Evolutionary conservation across 306 rosid species (phyloP).

Genomic region (Sindora glabra): DNA sequence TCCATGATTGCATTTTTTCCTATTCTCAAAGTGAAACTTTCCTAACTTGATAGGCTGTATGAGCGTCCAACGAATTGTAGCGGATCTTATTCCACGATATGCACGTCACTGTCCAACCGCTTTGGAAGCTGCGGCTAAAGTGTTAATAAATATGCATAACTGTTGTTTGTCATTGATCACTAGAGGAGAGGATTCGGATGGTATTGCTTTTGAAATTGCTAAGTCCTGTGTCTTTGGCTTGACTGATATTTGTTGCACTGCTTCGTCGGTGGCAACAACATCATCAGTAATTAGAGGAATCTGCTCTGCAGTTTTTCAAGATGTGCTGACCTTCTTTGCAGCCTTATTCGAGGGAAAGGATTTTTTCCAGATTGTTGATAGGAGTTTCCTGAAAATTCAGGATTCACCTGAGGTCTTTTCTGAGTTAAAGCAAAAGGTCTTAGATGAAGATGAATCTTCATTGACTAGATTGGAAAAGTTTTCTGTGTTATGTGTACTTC

Average conservation of each 20-base stretch:
- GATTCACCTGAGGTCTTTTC: slow-evolving; percentile 45
- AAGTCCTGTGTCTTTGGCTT: slow-evolving; percentile 64
- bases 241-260: slow-evolving; percentile 58
- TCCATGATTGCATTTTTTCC: too few relatives aligned
- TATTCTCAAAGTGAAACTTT: too few relatives aligned
- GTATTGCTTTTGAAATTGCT: slow-evolving; percentile 75
- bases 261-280: slow-evolving; percentile 55
- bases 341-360: slow-evolving; percentile 64
- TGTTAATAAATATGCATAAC: slow-evolving; percentile 67
- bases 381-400: slow-evolving; percentile 49
- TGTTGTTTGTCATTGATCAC: slow-evolving; percentile 49
- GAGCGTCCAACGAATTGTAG: slow-evolving; percentile 80
- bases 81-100: slow-evolving; percentile 81
- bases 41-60: slow-evolving; percentile 55
- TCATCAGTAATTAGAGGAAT: slow-evolving; percentile 74
- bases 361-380: slow-evolving; percentile 43
- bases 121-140: slow-evolving; percentile 79
- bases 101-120: slow-evolving; percentile 81
- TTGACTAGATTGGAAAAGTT: slow-evolving; percentile 45
- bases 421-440: slow-evolving; percentile 49
- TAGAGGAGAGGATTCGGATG: slow-evolving; percentile 58
- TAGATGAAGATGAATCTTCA: slow-evolving; percentile 50
- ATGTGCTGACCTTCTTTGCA: slow-evolving; percentile 57
- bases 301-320: slow-evolving; percentile 70
- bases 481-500: slow-evolving; percentile 46